Percentiles rank a stretch among this genome's conserved stretches.
Conservation (phyloP, 2,329 filamentous ascomycete genomes). For the Trichoderma sp. region DNA sequence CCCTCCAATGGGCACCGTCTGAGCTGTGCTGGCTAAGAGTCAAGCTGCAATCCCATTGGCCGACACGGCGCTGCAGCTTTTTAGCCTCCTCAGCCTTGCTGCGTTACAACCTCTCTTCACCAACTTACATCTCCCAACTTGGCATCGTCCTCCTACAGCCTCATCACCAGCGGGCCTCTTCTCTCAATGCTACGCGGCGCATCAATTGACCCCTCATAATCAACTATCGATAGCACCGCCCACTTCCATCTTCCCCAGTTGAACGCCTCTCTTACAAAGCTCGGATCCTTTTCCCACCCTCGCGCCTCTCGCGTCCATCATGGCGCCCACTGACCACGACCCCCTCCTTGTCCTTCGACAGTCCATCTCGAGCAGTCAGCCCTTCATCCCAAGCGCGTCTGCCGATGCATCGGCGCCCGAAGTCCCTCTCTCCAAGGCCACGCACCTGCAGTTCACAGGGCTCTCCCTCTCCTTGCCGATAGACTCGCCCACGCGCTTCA, state of each 20-base stretch:
- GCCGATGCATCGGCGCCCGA: conserved; percentile 61
- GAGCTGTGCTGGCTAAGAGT: neutral
- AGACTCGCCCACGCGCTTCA: conserved; percentile 77
- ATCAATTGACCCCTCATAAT: neutral
- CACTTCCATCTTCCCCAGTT: neutral
- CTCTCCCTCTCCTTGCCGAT: conserved; percentile 64
- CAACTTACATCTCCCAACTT: neutral
- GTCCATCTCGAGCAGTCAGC: conserved; percentile 68
- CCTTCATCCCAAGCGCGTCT: conserved; percentile 72
- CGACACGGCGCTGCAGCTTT: conserved; percentile 7
- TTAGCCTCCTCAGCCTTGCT: conserved; percentile 21
- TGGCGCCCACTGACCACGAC: conserved; percentile 57
- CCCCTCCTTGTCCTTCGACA: conserved; percentile 80
- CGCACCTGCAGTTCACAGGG: conserved; percentile 71
- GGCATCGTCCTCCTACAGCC: neutral
- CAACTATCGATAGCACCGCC: neutral
- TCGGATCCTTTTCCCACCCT: neutral
- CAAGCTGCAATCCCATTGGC: conserved; percentile 6
- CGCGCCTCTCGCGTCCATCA: conserved; percentile 12
- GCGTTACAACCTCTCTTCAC: conserved; percentile 4
- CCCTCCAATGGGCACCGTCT: neutral
- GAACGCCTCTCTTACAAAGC: neutral
- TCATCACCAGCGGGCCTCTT: neutral
- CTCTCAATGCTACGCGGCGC: neutral
- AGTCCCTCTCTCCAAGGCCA: conserved; percentile 70